Evolutionary conservation across 139 green algal species (phyloP), one percentile per base, ranked within the genome.

Genomic region (Tetradesmus lagerheimii): DNA sequence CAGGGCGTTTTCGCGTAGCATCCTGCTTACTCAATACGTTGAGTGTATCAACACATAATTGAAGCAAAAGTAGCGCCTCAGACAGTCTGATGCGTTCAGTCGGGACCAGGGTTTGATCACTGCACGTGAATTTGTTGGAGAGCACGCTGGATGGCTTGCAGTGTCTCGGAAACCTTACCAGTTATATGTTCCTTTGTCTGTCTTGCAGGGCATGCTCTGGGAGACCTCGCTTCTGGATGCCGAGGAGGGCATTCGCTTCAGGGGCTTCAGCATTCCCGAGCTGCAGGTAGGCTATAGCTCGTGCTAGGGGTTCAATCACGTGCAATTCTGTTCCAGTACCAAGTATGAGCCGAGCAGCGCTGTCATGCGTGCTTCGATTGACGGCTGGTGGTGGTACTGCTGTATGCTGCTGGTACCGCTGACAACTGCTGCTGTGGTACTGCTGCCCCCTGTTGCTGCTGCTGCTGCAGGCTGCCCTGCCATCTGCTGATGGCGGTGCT

Each of bases 221-320:
- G 98, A 99, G 91, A 99, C 98, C 0, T 99, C 97, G 0, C 93
- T 99, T 50, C 93, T 99, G 31, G 98, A 99, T 81, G 83, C 96
- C 0, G 98, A 99, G 38, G 97, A 99, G 92, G 98, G 98, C 76
- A 99, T 99, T 87, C 94, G 97, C 31, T 99, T 99, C 95, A 93
- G 98, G 11, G 97, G 98, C 50, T 95, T 97, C 92, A 96, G 92
- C 89, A 99, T 99, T 90, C 97, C 97, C 0, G 98, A 99, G 88
- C 92, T 98, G 79, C 95, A 97, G 94, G 94, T 95, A 38, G 1
- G 62, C 25, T 41, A 78, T 4, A 78, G n/a, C 67, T 78, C 31
- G 31, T 37, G n/a, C n/a, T 38, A 39, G 31, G 67, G 9, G 31
- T 37, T n/a, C 11, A 78, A 15, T 9, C 39, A 41, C 67, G 31